Evolutionary conservation across 1,139 yeast species (phyloP), one percentile per base, ranked within the genome.

Genomic region (Tardiomyces blankii): DNA sequence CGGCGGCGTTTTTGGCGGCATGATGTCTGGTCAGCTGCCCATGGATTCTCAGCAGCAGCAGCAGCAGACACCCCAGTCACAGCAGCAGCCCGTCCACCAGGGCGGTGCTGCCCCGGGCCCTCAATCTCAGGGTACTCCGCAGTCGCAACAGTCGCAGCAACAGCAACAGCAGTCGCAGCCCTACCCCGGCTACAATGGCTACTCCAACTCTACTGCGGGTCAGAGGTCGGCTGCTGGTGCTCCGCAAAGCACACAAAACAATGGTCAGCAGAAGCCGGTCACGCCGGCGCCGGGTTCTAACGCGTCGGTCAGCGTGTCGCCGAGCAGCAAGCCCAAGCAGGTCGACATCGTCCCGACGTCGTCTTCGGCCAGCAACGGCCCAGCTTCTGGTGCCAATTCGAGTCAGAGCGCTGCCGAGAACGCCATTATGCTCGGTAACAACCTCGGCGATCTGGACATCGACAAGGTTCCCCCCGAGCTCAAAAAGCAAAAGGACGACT

Each of bases 401-500:
- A 19, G 32, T 33, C 33, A 23, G 12, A 8, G 27, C 14, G 42
- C 48, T 42, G 16, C 49, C 23, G 48, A 42, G 19, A 46, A 38
- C 18, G 49, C 50, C 19, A 44, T 49, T 18, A 44, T 48, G 30
- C 53, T 61, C 43, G 65, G 66, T 38, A 61, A 95, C 45, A 85
- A 86, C 60, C 74, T 89, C 60, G 74, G 84, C 38, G 95, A 86
- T 60, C 71, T 87, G 60, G 96, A 88, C 63, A 80, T 89, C 38
- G 76, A 79, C 51, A 75, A 80, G 57, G 88, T 91, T 25, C 79
- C 85, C 50, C 80, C 87, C 16, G 82, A 81, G 53, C 77, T 80
- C 69, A 86, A 84, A 66, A 87, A 87, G 64, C 87, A 85, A 62
- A 83, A 81, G 54, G 80, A 78, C 52, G 97, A 88, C 61, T 91